phyloP scores from a whole-genome alignment of 2,329 filamentous ascomycete species.

The Microsporum audouinii region DNA sequence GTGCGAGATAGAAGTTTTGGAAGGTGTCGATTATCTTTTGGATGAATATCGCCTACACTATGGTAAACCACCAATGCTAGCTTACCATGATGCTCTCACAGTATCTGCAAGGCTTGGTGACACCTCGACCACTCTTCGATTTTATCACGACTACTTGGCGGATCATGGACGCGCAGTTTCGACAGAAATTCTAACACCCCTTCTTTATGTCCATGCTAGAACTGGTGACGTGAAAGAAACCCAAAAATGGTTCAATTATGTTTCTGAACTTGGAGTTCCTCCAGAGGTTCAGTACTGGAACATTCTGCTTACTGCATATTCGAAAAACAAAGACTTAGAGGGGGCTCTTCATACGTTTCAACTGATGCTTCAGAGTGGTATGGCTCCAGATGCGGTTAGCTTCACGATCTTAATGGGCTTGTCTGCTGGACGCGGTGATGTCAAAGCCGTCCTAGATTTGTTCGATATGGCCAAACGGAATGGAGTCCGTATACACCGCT shows the following conservation, averaged over 20 bases:
- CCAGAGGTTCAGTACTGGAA: conserved; percentile 61
- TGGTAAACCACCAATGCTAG: conserved; percentile 21
- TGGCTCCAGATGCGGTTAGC: conserved; percentile 50
- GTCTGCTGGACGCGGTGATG: conserved; percentile 58
- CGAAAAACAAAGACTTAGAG: conserved; percentile 54
- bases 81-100: conserved; percentile 29
- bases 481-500: conserved; percentile 40
- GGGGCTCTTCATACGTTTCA: conserved; percentile 55
- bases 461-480: conserved; percentile 50
- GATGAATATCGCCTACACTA: conserved; percentile 29
- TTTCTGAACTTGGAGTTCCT: conserved; percentile 46
- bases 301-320: conserved; percentile 60
- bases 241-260: conserved; percentile 50
- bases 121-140: conserved; percentile 30
- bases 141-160: conserved; percentile 35
- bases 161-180: conserved; percentile 27
- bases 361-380: conserved; percentile 40
- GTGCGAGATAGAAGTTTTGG: conserved; percentile 23
- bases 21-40: conserved; percentile 31
- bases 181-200: conserved; percentile 35
- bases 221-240: conserved; percentile 53
- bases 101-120: conserved; percentile 40
- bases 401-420: conserved; percentile 66
- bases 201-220: conserved; percentile 61
- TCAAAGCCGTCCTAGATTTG: conserved; percentile 55